phyloP scores from a whole-genome alignment of 176 grass and related monocot genomes.

The Juncus inflexus region DNA sequence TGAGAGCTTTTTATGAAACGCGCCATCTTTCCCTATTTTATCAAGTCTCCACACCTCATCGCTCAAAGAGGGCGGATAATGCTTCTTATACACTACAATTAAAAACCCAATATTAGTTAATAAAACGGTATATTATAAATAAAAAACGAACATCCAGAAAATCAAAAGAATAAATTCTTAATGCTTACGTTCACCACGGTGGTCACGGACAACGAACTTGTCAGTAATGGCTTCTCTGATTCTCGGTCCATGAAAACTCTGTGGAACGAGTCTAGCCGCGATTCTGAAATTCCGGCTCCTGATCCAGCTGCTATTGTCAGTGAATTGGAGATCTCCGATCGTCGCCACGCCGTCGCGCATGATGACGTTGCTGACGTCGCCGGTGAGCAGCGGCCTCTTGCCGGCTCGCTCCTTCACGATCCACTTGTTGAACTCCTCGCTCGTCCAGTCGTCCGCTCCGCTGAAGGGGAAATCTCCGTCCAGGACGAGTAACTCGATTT shows the following conservation, averaged over 20 bases:
- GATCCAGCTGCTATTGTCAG: constrained; percentile 86
- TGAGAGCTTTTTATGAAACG: constrained; percentile 59
- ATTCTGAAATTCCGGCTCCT: constrained; percentile 74
- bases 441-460: constrained; percentile 40
- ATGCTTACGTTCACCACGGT: constrained; percentile 69
- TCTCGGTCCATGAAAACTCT: constrained; percentile 30
- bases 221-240: constrained; percentile 70
- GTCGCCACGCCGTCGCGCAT: constrained; percentile 38
- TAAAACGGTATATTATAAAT: not conserved
- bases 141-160: not conserved
- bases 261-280: constrained; percentile 41
- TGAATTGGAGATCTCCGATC: constrained; percentile 69
- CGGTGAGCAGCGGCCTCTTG: constrained; percentile 73
- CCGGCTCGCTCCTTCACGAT: constrained; percentile 58
- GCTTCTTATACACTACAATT: constrained; percentile 71
- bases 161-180: not conserved
- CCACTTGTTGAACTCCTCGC: constrained; percentile 38
- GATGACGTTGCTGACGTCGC: constrained; percentile 49
- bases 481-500: constrained; percentile 66
- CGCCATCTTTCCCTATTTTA: constrained; percentile 68
- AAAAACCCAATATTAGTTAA: not conserved
- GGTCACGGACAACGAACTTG: constrained; percentile 65
- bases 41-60: constrained; percentile 90
- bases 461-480: constrained; percentile 53
- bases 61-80: constrained; percentile 53